phyloP scores from a whole-genome alignment of 164 flowering plant species.

The Dillenia suffruticosa region DNA sequence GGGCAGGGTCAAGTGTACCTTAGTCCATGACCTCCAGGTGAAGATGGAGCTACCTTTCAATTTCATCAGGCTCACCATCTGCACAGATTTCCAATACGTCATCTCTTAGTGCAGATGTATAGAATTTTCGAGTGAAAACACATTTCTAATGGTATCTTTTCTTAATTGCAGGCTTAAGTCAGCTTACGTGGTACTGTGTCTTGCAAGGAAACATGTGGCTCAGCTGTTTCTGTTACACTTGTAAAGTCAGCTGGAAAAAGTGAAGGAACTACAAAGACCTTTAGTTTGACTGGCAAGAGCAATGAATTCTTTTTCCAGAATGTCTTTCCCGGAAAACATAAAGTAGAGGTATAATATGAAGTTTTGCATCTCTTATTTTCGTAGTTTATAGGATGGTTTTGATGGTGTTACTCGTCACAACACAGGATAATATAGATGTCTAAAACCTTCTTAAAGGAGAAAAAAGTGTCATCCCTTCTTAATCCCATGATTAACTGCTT shows the following conservation, averaged over 20 bases:
- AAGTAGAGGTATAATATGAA: slow-evolving; percentile 59
- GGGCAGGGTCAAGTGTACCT: too few relatives aligned
- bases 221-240: slow-evolving; percentile 59
- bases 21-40: too few relatives aligned
- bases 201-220: slow-evolving; percentile 86
- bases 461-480: too few relatives aligned
- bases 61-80: too few relatives aligned
- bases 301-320: slow-evolving; percentile 56
- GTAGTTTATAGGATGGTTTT: too few relatives aligned
- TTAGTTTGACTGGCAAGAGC: slow-evolving; percentile 51
- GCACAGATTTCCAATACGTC: too few relatives aligned
- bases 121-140: neutral
- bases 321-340: slow-evolving; percentile 88
- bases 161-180: slow-evolving; percentile 66
- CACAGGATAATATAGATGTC: too few relatives aligned
- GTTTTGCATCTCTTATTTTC: neutral
- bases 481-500: too few relatives aligned
- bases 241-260: slow-evolving; percentile 32
- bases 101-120: too few relatives aligned
- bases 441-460: too few relatives aligned
- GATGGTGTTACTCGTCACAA: too few relatives aligned
- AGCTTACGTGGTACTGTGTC: slow-evolving; percentile 64
- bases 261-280: slow-evolving; percentile 41
- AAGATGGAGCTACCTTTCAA: too few relatives aligned
- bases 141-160: slow-evolving; percentile 5